These are phyloP conservation scores for Paraurostyla sp. DNA, from an alignment of 73 alveolate genomes.

Conservation along the genomic window DNA sequence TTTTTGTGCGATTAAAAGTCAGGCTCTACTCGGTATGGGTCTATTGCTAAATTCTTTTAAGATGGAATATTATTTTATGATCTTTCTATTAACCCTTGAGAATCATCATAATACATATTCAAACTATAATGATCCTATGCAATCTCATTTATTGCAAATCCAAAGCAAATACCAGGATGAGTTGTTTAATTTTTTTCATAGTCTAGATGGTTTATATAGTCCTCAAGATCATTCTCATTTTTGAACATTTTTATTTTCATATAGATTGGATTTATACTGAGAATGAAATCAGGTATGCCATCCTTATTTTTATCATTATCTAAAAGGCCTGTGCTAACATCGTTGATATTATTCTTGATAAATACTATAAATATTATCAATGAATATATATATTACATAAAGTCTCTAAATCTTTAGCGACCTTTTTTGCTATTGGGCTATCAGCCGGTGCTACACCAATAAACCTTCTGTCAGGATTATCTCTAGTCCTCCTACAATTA, in stretches of 20 bases:
- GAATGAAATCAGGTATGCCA: neutral
- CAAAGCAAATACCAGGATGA: slow-evolving; percentile 72
- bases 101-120: slow-evolving; percentile 33
- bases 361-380: neutral
- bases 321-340: slow-evolving; percentile 7
- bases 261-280: neutral
- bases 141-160: neutral
- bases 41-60: neutral
- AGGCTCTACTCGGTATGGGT: neutral
- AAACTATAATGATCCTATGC: neutral
- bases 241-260: neutral
- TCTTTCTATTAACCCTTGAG: slow-evolving; percentile 11
- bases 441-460: slow-evolving; percentile 37
- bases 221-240: neutral
- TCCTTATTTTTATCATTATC: slow-evolving; percentile 23
- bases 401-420: slow-evolving; percentile 25
- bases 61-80: slow-evolving; percentile 38
- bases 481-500: slow-evolving; percentile 37
- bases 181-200: slow-evolving; percentile 53
- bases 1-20: slow-evolving; percentile 31
- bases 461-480: slow-evolving; percentile 40
- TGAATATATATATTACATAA: slow-evolving; percentile 12
- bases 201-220: neutral
- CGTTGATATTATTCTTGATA: slow-evolving; percentile 1
- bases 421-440: neutral